Evolutionary conservation across 2,329 filamentous ascomycete genomes (phyloP), one percentile per base, ranked within the genome.

Genomic region (Colletotrichum acutatum): DNA sequence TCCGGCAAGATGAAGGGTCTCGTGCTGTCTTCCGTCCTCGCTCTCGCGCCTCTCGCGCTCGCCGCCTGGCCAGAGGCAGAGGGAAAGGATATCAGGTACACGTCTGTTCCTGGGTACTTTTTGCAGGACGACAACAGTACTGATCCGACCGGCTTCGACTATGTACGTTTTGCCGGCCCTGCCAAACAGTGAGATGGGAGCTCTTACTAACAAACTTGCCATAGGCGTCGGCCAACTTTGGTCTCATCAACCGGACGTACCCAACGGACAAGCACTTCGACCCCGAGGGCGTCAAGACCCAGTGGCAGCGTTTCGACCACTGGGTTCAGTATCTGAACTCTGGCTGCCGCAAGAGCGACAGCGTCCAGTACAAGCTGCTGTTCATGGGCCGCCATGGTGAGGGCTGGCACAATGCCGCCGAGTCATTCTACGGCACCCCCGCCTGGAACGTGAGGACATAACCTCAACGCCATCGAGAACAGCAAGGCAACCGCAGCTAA

Each of bases 361-460:
- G 84, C 61, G 86, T 87, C 16, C 82, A 85, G 34, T 94, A 93
- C 83, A 92, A 92, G 77, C 85, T 95, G 11, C 79, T 94, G 34
- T 91, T 91, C 80, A 85, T 93, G 80, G 92, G 89, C 3, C 89
- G 93, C 52, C 93, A 94, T 78, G 93, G 92, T 26, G 88, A 94
- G 80, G 92, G 92, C 14, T 90, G 84, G 76, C 89, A 91, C 75
- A 91, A 91, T 75, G 86, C 86, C 7, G 92, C 91, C 16, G 90
- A 93, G 80, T 84, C 85, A 32, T 92, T 86, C 79, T 94, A 92
- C 76, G 91, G 91, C 59, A 93, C 91, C 0, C 87, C 90, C 1
- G 90, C 89, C 3, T 94, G 92, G 92, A 91, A 94, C 78, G 89
- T 89, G 80, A 76, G 88, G 37, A 83, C 37, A 42, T 19, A 28